Evolutionary conservation across 176 grass and related monocot genomes (phyloP).

Genomic region (Cenchrus americanus): DNA sequence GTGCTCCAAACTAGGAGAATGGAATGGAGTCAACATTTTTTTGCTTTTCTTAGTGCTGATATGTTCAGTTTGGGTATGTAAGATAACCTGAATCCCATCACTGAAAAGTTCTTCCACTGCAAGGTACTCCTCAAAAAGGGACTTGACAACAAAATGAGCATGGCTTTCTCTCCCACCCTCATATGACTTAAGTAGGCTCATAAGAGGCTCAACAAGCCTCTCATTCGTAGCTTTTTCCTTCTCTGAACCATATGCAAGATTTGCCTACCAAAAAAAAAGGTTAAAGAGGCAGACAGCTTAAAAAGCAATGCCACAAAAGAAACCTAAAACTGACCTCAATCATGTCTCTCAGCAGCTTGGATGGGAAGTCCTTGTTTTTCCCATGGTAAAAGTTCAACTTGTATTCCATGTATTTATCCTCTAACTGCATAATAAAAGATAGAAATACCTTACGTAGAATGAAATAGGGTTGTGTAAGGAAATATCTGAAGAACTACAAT

Average conservation of each 20-base stretch:
- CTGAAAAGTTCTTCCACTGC: constrained; percentile 93
- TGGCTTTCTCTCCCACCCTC: constrained; percentile 93
- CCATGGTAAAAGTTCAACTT: constrained; percentile 52
- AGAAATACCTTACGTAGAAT: constrained; percentile 35
- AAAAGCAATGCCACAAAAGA: constrained; percentile 10
- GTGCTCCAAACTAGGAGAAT: constrained; percentile 5
- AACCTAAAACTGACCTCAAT: constrained; percentile 64
- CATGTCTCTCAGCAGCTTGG: constrained; percentile 68
- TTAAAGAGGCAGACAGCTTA: constrained; percentile 26
- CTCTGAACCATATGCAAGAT: constrained; percentile 62
- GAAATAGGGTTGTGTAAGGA: not conserved
- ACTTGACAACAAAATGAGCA: constrained; percentile 80
- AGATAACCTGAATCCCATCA: constrained; percentile 80
- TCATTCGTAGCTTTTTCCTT: constrained; percentile 85
- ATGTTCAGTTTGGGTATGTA: not conserved
- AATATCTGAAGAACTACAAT: constrained; percentile 18
- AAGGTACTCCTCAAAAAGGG: constrained; percentile 90
- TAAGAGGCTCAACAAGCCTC: constrained; percentile 91
- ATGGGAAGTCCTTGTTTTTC: constrained; percentile 73
- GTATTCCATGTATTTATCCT: constrained; percentile 73
- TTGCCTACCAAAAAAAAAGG: constrained; percentile 52
- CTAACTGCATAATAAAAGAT: constrained; percentile 66
- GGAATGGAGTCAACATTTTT: not conserved
- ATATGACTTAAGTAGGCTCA: constrained; percentile 84
- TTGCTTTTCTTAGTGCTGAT: constrained; percentile 16